A percentile compares a stretch with the other conserved stretches of the same genome.
phyloP scores from a whole-genome alignment of 164 flowering plant genomes.

The Stephania japonica region DNA sequence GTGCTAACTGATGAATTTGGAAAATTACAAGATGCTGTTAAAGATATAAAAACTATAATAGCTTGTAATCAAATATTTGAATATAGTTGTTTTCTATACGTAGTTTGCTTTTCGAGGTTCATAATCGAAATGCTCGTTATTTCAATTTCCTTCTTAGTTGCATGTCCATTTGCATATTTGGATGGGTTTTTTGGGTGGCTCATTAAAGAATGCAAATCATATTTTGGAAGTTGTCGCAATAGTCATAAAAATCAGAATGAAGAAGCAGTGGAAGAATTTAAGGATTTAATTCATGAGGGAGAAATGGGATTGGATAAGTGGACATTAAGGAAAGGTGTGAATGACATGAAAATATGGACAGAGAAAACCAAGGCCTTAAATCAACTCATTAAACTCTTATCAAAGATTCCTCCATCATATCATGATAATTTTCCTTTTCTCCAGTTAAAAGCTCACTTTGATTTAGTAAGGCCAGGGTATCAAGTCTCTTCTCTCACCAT shows the following conservation, averaged over 20 bases:
- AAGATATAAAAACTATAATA: too few relatives aligned
- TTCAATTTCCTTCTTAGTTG: too few relatives aligned
- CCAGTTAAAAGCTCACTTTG: background rate
- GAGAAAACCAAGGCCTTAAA: too few relatives aligned
- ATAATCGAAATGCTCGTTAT: background rate
- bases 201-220: too few relatives aligned
- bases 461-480: background rate
- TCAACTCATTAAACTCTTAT: background rate
- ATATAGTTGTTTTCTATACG: background rate
- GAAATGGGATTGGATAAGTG: background rate
- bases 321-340: background rate
- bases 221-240: background rate
- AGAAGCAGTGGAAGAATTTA: background rate
- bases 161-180: background rate
- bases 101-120: background rate
- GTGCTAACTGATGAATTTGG: too few relatives aligned
- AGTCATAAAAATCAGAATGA: background rate
- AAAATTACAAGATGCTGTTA: background rate
- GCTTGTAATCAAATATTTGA: too few relatives aligned
- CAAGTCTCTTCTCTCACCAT: background rate
- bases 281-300: background rate
- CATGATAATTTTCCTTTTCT: background rate
- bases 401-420: background rate
- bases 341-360: constrained; percentile 7
- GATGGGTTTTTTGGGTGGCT: too few relatives aligned